phyloP scores from a whole-genome alignment of 371 early-diverging fungal genomes.

The Parasitella parasitica region DNA sequence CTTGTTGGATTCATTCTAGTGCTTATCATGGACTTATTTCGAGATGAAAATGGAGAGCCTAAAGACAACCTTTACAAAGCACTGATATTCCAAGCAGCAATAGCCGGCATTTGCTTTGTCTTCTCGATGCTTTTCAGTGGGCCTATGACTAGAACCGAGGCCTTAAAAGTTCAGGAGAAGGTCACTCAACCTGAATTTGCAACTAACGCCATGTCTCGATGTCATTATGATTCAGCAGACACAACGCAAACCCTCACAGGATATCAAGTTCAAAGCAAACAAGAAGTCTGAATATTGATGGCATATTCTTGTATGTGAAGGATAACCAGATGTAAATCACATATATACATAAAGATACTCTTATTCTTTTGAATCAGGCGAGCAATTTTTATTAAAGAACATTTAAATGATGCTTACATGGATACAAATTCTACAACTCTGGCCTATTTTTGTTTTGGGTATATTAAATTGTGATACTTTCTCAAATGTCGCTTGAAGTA shows the following conservation, averaged over 20 bases:
- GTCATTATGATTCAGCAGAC: constrained; percentile 1
- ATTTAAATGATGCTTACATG: too few species aligned
- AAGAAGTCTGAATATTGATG: background rate
- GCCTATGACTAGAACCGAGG: constrained; percentile 26
- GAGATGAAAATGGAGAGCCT: constrained; percentile 36
- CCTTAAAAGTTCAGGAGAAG: background rate
- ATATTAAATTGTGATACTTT: too few species aligned
- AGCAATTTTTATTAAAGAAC: too few species aligned
- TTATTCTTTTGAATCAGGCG: too few species aligned
- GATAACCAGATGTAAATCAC: too few species aligned
- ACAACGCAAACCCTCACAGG: background rate
- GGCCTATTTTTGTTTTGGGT: too few species aligned
- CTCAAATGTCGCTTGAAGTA: too few species aligned
- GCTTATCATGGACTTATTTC: constrained; percentile 35
- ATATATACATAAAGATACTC: too few species aligned
- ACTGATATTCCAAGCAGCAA: constrained; percentile 39
- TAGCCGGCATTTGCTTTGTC: constrained; percentile 28
- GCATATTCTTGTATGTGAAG: too few species aligned
- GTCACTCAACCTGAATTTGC: background rate
- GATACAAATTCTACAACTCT: too few species aligned
- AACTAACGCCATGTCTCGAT: background rate
- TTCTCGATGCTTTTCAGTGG: constrained; percentile 38
- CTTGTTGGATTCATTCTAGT: constrained; percentile 35
- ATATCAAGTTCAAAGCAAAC: background rate
- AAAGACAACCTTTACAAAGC: constrained; percentile 36